A percentile compares a stretch with the other conserved stretches of the same genome.
Evolutionary conservation across 2,329 filamentous ascomycete species (phyloP).

Genomic region (Cordyceps cateniannulata): DNA sequence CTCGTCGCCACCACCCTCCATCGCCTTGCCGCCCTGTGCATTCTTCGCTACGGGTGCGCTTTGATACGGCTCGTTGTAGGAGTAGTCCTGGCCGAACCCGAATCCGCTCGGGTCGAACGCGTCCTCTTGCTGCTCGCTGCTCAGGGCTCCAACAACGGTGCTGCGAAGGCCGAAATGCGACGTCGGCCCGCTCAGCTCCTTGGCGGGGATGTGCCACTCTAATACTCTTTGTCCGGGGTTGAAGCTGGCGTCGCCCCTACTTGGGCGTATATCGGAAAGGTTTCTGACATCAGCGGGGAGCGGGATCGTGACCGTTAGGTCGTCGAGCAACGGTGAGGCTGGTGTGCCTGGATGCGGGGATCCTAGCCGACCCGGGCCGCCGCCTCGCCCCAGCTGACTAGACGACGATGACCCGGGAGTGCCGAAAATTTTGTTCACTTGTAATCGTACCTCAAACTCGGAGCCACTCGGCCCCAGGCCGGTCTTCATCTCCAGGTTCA

Average conservation of each 20-base stretch:
- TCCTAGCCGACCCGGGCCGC: constrained; percentile 33
- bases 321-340: constrained; percentile 60
- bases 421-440: constrained; percentile 60
- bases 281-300: constrained; percentile 75
- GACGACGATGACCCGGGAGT: constrained; percentile 28
- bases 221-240: constrained; percentile 64
- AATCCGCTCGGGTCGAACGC: constrained; percentile 45
- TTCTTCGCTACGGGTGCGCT: constrained; percentile 30
- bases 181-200: constrained; percentile 63
- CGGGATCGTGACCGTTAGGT: constrained; percentile 71
- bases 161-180: constrained; percentile 71
- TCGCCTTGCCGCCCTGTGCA: constrained; percentile 21
- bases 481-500: constrained; percentile 75
- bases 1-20: constrained; percentile 29
- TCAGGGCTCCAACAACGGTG: constrained; percentile 63
- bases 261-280: constrained; percentile 73
- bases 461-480: constrained; percentile 66
- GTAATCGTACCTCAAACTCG: constrained; percentile 83
- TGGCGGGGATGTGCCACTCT: constrained; percentile 77
- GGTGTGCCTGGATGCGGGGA: constrained; percentile 46
- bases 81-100: constrained; percentile 44
- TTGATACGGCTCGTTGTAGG: constrained; percentile 53
- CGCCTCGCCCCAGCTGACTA: constrained; percentile 33
- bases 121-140: constrained; percentile 42
- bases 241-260: constrained; percentile 77